Evolutionary conservation across 2,329 filamentous ascomycete species (phyloP).

Genomic region (Sphaerulina populicola): DNA sequence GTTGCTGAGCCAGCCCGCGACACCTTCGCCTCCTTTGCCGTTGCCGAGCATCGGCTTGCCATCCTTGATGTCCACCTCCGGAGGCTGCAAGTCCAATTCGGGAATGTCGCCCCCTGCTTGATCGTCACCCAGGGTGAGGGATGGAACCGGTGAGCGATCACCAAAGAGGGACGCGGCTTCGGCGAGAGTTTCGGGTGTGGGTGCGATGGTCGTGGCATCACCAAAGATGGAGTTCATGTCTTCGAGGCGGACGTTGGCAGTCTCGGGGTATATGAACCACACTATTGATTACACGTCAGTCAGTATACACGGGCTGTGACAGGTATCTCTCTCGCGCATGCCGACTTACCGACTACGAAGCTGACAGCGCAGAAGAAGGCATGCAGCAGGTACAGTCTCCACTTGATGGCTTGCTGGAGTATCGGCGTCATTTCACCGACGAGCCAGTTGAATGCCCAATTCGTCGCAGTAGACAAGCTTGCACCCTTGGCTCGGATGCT

Average conservation of each 20-base stretch:
- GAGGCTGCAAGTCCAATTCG: conserved; percentile 72
- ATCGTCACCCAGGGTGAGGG: conserved; percentile 52
- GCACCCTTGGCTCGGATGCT: conserved; percentile 96
- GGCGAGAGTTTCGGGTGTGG: conserved; percentile 66
- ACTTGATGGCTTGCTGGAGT: conserved; percentile 82
- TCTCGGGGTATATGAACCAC: conserved; percentile 96
- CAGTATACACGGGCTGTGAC: conserved; percentile 2
- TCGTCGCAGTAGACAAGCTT: conserved; percentile 88
- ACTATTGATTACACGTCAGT: conserved; percentile 47
- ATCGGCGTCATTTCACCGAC: conserved; percentile 93
- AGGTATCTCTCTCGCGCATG: neutral
- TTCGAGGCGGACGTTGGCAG: conserved; percentile 85
- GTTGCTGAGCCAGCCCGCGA: conserved; percentile 62
- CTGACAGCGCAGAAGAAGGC: conserved; percentile 93
- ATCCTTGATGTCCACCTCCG: conserved; percentile 49
- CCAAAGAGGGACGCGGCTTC: conserved; percentile 78
- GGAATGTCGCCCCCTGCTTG: conserved; percentile 55
- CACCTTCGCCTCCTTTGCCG: conserved; percentile 43
- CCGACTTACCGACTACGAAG: conserved; percentile 82
- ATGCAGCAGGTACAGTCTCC: conserved; percentile 89
- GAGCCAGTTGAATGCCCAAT: conserved; percentile 98
- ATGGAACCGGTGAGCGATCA: conserved; percentile 67
- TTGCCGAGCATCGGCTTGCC: conserved; percentile 43
- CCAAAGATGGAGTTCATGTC: conserved; percentile 95
- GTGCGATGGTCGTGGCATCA: conserved; percentile 75